Evolutionary conservation across 2,329 filamentous ascomycete genomes (phyloP), one percentile per base, ranked within the genome.

Genomic region (Nemania diffusa): DNA sequence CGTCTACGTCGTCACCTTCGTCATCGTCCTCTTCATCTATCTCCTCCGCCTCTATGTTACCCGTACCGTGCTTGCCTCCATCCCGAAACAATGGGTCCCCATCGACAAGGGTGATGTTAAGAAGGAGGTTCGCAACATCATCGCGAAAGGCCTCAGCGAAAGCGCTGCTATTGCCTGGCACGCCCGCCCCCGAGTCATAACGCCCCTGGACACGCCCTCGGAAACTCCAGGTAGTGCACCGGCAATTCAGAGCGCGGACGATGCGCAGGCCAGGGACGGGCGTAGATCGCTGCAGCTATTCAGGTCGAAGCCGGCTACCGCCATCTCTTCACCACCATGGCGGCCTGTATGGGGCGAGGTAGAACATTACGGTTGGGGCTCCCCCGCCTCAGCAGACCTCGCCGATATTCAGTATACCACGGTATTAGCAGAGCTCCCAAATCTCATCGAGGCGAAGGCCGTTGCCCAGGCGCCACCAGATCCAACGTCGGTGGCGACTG

Each of bases 361-460:
- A 59, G 88, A 92, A 67, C 96, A 99, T 77, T 84, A 89, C 17
- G 96, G 95, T 58, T 98, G 96, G 95, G 91, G 91, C 1, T 92
- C 93, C 1, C 95, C 95, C 5, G 86, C 87, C 32, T 91, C 89
- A 0, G 82, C 87, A 8, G 92, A 96, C 75, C 81, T 96, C 20
- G 90, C 93, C 4, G 89, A 93, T 75, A 81, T 98, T n/a, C 90
- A 97, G 71, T 98, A 97, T 79, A 86, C 85, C 73, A 89, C 89
- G 1, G 93, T 99, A 26, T 84, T 97, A 20, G 85, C 87, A 42
- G 95, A 98, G 79, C 84, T 99, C 26, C 93, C 94, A 1, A 91
- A 97, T 76, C 85, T 98, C 29, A 92, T 98, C 69, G 95, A 98
- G 81, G 95, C 93, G 9, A 95, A 95, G 78, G 95, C 94, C 0